phyloP scores from a whole-genome alignment of 495 filamentous ascomycete species.

The Parathielavia hyrcaniae region DNA sequence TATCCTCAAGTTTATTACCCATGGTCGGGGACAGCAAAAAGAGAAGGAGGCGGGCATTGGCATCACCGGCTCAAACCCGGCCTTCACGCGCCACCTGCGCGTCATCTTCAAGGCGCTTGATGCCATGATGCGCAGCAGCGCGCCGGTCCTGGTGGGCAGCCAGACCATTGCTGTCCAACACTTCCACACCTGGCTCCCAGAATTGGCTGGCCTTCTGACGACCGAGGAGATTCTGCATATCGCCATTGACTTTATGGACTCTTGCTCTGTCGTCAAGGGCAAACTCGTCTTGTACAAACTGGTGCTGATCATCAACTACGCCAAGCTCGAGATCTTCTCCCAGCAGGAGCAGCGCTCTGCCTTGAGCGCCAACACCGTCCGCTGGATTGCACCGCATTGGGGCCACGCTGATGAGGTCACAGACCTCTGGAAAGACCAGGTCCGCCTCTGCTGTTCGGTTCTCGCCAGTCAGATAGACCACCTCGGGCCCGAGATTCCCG shows the following conservation, averaged over 20 bases:
- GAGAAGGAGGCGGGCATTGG: conserved; percentile 84
- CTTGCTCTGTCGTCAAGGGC: conserved; percentile 79
- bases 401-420: conserved; percentile 65
- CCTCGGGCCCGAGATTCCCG: conserved; percentile 71
- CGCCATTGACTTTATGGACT: conserved; percentile 87
- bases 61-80: conserved; percentile 65
- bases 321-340: conserved; percentile 70
- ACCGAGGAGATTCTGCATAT: conserved; percentile 84
- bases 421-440: conserved; percentile 86
- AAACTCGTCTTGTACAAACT: conserved; percentile 94
- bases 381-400: conserved; percentile 95
- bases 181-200: conserved; percentile 93
- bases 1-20: conserved; percentile 90
- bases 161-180: conserved; percentile 95
- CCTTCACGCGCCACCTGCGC: conserved; percentile 77
- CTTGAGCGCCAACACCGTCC: conserved; percentile 72
- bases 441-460: conserved; percentile 85
- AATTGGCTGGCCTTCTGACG: conserved; percentile 67
- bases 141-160: conserved; percentile 80
- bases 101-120: conserved; percentile 87
- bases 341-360: conserved; percentile 64
- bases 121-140: conserved; percentile 75
- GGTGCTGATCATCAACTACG: conserved; percentile 84
- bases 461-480: conserved; percentile 74
- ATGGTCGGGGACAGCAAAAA: conserved; percentile 79